These are phyloP conservation scores for Pouteria campechiana DNA, from an alignment of 179 eudicot genomes.

Conservation along the genomic window DNA sequence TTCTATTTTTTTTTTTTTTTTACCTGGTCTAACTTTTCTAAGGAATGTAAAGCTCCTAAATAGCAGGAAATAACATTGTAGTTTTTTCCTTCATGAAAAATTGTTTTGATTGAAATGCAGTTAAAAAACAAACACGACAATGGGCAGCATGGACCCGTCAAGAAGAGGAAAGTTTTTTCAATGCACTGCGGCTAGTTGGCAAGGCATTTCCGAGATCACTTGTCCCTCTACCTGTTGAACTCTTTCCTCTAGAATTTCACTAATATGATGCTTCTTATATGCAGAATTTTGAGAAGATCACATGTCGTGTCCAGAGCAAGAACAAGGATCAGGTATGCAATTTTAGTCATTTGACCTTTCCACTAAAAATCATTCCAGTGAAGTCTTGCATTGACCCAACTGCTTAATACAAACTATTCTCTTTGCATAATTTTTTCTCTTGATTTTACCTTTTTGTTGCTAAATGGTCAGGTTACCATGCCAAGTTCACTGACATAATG, in stretches of 20 bases:
- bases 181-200: slow-evolving; percentile 96
- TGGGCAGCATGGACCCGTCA: slow-evolving; percentile 99
- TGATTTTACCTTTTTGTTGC: too few relatives aligned
- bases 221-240: not conserved
- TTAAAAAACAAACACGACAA: slow-evolving; percentile 68
- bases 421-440: too few relatives aligned
- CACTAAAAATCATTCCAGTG: too few relatives aligned
- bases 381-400: too few relatives aligned
- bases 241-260: not conserved
- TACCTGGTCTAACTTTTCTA: not conserved
- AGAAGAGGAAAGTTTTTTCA: slow-evolving; percentile 92
- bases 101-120: slow-evolving; percentile 28
- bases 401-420: too few relatives aligned
- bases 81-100: not conserved
- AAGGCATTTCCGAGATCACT: slow-evolving; percentile 40
- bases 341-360: too few relatives aligned
- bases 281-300: slow-evolving; percentile 97
- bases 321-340: slow-evolving; percentile 89
- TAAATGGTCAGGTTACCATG: too few relatives aligned
- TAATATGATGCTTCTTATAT: not conserved
- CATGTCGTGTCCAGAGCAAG: slow-evolving; percentile 81
- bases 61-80: not conserved
- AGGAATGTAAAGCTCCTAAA: not conserved
- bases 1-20: not conserved
- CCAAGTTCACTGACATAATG: too few relatives aligned